Conservation (phyloP, 225 moss, liverwort and hornwort genomes). For the Asterella californica region DNA sequence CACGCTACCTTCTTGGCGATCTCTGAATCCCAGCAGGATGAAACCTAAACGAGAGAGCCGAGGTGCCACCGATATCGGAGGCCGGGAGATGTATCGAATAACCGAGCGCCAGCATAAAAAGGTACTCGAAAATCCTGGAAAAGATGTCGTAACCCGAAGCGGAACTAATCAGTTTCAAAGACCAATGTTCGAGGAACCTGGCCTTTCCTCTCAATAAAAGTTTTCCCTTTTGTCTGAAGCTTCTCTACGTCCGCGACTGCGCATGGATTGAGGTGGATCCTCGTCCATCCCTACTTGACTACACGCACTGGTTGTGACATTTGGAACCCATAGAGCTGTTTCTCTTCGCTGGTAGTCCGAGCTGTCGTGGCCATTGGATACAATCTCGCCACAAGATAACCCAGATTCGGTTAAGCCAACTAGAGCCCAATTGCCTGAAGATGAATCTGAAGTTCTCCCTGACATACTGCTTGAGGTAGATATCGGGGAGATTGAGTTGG, state of each 20-base stretch:
- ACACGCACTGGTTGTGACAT: conserved; percentile 15
- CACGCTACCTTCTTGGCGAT: not conserved
- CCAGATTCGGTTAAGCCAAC: conserved; percentile 22
- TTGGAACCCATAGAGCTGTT: not conserved
- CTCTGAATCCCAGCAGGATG: not conserved
- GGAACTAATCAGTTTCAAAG: conserved; percentile 3
- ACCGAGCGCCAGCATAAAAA: not conserved
- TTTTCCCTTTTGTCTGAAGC: not conserved
- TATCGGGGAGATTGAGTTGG: conserved; percentile 13
- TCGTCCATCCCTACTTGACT: conserved; percentile 25
- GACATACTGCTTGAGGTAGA: conserved; percentile 28
- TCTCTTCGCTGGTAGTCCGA: conserved; percentile 4
- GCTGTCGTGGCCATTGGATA: not conserved
- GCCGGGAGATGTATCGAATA: not conserved
- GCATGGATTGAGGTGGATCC: conserved; percentile 1
- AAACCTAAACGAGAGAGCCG: not conserved
- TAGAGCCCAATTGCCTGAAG: conserved; percentile 26
- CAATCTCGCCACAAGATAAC: conserved; percentile 19
- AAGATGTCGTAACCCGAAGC: not conserved
- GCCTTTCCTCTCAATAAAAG: not conserved
- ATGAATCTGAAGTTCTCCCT: conserved; percentile 26
- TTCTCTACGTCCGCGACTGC: conserved; percentile 11
- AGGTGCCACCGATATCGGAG: not conserved
- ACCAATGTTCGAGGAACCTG: not conserved
- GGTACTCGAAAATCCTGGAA: not conserved